phyloP scores from a whole-genome alignment of 129 eudicot species.

The Lonicera japonica region DNA sequence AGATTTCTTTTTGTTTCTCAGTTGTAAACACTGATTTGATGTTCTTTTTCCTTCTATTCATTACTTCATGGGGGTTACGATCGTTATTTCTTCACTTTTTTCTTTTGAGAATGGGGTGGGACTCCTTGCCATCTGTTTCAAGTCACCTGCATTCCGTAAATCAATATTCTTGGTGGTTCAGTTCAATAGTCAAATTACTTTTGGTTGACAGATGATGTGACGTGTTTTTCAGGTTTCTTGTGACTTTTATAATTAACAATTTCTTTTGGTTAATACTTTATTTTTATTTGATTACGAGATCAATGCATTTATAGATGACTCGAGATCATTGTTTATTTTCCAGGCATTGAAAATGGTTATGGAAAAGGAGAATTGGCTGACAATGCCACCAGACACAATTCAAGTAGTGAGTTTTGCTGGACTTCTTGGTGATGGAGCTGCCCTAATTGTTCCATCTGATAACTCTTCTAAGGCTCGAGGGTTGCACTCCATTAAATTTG shows the following conservation, averaged over 20 bases:
- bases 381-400: constrained; percentile 62
- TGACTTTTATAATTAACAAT: background rate
- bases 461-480: constrained; percentile 27
- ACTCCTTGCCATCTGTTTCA: too few relatives aligned
- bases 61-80: background rate
- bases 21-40: background rate
- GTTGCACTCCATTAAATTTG: constrained; percentile 30
- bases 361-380: constrained; percentile 83
- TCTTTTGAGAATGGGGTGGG: too few relatives aligned
- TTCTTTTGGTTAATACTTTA: background rate
- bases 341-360: constrained; percentile 91
- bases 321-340: constrained; percentile 9
- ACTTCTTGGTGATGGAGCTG: constrained; percentile 92
- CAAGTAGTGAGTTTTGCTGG: constrained; percentile 80
- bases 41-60: background rate
- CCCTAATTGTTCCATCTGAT: constrained; percentile 41
- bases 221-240: constrained; percentile 1
- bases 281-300: background rate
- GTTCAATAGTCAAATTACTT: background rate
- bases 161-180: background rate
- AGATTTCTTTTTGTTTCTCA: too few relatives aligned
- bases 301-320: background rate
- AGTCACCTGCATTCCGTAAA: too few relatives aligned
- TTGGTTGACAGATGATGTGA: background rate
- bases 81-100: background rate